phyloP scores from a whole-genome alignment of 768 basidiomycete genomes.

The Suillus luteus region DNA sequence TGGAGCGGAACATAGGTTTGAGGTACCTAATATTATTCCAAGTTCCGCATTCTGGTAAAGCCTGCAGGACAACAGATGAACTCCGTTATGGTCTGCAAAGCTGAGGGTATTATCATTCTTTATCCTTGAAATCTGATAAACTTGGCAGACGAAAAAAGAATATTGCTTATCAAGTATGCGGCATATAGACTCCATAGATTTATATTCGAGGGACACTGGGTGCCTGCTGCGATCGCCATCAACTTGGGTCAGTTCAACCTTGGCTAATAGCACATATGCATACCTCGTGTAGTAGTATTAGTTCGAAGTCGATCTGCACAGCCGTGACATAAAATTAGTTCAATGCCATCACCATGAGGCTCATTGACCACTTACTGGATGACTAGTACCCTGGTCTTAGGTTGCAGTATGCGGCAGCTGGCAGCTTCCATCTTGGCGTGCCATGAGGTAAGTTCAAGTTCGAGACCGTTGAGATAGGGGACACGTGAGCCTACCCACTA shows the following conservation, averaged over 20 bases:
- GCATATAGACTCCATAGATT: too few relatives aligned
- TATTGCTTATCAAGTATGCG: neutral
- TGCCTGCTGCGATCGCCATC: neutral
- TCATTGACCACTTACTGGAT: neutral
- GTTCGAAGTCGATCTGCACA: neutral
- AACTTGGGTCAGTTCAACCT: neutral
- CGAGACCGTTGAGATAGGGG: neutral
- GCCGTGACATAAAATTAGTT: neutral
- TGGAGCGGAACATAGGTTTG: neutral
- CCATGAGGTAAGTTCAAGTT: neutral
- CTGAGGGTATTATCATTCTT: neutral
- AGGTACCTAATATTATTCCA: neutral
- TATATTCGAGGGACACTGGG: neutral
- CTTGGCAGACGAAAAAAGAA: neutral
- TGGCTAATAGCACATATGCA: neutral
- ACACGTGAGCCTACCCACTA: neutral
- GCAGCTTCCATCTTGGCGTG: too few relatives aligned
- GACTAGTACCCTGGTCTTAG: neutral
- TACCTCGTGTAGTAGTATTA: slow-evolving; percentile 3
- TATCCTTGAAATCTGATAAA: neutral
- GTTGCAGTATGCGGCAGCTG: neutral
- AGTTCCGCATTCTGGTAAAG: too few relatives aligned
- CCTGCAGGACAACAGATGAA: neutral
- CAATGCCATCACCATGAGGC: neutral
- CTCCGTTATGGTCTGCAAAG: neutral